phyloP scores from a whole-genome alignment of 2,329 filamentous ascomycete species.

The Penicillium capsulatum region DNA sequence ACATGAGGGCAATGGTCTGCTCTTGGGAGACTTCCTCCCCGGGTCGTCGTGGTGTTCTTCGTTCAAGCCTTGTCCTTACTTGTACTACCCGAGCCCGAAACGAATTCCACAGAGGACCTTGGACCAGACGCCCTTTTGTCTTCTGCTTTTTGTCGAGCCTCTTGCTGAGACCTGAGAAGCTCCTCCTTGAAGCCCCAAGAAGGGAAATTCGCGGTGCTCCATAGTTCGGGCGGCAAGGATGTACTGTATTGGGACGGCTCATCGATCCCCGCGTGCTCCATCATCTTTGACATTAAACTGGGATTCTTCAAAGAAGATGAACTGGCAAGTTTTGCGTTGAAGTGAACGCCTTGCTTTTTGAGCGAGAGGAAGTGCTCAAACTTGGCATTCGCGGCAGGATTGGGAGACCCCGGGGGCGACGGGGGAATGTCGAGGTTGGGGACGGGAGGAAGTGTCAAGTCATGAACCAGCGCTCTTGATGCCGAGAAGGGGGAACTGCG shows the following conservation, averaged over 20 bases:
- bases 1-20: no score
- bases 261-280: slow-evolving; percentile 55
- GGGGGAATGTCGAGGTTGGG: slow-evolving; percentile 45
- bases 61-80: no score
- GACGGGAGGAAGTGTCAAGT: slow-evolving; percentile 52
- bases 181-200: slow-evolving; percentile 47
- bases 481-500: slow-evolving; percentile 48
- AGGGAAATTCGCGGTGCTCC: slow-evolving; percentile 39
- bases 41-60: no score
- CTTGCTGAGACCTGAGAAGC: slow-evolving; percentile 42
- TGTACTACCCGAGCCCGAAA: slow-evolving; percentile 25
- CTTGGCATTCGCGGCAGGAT: slow-evolving; percentile 49
- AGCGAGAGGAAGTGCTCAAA: slow-evolving; percentile 58
- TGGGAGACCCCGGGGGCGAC: slow-evolving; percentile 45
- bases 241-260: slow-evolving; percentile 53
- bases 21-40: no score
- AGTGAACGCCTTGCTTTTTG: slow-evolving; percentile 60
- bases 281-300: slow-evolving; percentile 53
- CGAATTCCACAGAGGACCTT: slow-evolving; percentile 41
- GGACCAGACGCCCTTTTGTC: slow-evolving; percentile 33
- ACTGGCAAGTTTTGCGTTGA: slow-evolving; percentile 57
- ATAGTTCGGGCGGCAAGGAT: slow-evolving; percentile 42
- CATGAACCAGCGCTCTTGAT: slow-evolving; percentile 50
- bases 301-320: slow-evolving; percentile 59
- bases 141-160: slow-evolving; percentile 32